phyloP scores from a whole-genome alignment of 225 moss, liverwort and hornwort genomes.

The Polytrichum commune region DNA sequence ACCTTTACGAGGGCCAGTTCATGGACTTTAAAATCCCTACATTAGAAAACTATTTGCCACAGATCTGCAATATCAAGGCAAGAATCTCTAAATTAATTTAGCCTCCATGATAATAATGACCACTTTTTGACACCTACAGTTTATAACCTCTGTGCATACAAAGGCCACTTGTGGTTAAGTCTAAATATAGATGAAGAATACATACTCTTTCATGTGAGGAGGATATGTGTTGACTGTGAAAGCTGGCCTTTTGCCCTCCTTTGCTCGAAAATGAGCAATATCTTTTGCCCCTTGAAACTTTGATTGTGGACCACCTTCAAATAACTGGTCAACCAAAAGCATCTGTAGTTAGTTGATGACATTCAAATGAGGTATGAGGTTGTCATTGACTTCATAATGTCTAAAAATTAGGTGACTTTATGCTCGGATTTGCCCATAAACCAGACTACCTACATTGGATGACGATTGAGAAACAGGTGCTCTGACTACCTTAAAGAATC shows the following conservation, averaged over 20 bases:
- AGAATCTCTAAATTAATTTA: background rate
- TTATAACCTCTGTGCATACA: background rate
- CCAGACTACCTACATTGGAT: no score
- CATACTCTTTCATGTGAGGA: constrained; percentile 58
- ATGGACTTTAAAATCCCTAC: background rate
- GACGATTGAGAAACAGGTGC: no score
- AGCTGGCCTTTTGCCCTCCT: constrained; percentile 28
- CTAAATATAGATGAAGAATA: background rate
- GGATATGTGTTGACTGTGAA: constrained; percentile 49
- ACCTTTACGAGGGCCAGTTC: background rate
- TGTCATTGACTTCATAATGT: no score
- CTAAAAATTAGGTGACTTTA: no score
- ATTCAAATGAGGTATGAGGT: background rate
- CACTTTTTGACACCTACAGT: background rate
- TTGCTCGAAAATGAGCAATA: constrained; percentile 39
- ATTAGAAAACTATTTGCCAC: background rate
- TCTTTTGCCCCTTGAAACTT: constrained; percentile 28
- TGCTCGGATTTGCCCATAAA: no score
- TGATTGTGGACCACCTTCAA: constrained; percentile 46
- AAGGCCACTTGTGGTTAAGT: no score
- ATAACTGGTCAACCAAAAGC: constrained; percentile 31
- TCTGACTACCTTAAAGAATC: no score
- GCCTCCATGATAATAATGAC: background rate
- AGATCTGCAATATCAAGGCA: background rate
- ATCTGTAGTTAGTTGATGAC: background rate